A percentile compares a stretch with the other conserved stretches of the same genome.
Conservation (phyloP, 129 eudicot species). For the Saussurea involucrata region DNA sequence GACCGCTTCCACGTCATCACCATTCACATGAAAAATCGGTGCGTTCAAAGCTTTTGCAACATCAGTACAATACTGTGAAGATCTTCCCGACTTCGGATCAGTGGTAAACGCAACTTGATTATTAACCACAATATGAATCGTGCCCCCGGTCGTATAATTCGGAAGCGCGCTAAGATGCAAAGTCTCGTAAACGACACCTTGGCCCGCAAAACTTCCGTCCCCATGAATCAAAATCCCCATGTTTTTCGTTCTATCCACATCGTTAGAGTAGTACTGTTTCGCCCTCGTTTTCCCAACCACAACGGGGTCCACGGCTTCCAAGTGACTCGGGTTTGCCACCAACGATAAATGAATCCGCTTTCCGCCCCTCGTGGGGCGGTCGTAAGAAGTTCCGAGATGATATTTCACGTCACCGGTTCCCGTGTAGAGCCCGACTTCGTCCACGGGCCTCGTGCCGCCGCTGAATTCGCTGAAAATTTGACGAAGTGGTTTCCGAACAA, state of each 20-base stretch:
- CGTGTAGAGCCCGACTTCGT: constrained; percentile 82
- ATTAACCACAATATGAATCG: constrained; percentile 88
- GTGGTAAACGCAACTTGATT: constrained; percentile 97
- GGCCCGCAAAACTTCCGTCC: constrained; percentile 93
- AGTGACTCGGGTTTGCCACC: constrained; percentile 92
- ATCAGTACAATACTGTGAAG: constrained; percentile 93
- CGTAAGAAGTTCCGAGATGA: constrained; percentile 93
- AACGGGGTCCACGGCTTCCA: constrained; percentile 89
- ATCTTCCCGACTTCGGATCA: constrained; percentile 84
- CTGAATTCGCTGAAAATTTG: constrained; percentile 89
- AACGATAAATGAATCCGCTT: constrained; percentile 75
- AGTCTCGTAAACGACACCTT: constrained; percentile 95
- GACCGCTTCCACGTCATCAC: constrained; percentile 96
- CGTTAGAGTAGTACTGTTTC: constrained; percentile 78
- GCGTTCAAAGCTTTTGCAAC: constrained; percentile 92
- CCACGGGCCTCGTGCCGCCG: constrained; percentile 78
- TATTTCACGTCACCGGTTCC: constrained; percentile 97
- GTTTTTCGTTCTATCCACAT: constrained; percentile 65
- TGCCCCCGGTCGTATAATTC: constrained; percentile 93
- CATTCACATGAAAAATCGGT: constrained; percentile 93
- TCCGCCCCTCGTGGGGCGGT: constrained; percentile 92
- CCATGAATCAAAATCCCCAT: constrained; percentile 84
- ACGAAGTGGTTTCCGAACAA: constrained; percentile 77
- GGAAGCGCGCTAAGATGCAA: constrained; percentile 92
- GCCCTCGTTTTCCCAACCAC: constrained; percentile 92